Evolutionary conservation across 2,329 filamentous ascomycete species (phyloP), one percentile per base, ranked within the genome.

Genomic region (Leptographium lundbergii): DNA sequence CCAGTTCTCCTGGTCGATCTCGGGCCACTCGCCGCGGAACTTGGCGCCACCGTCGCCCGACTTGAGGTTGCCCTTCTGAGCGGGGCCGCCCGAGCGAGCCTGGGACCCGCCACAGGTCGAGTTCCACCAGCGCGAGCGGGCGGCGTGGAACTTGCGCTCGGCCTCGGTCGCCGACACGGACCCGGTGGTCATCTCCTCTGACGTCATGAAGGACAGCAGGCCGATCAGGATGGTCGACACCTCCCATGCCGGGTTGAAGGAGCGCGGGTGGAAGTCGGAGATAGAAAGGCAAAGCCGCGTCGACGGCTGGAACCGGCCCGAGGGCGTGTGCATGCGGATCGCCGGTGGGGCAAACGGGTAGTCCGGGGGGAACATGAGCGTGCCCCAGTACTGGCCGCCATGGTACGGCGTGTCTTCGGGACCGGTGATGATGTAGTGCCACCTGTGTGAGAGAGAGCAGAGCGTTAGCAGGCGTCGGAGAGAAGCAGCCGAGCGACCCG

Each of bases 261-360:
- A 92, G 72, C 95, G 95, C 4, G 94, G 94, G 70, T 99, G 94
- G 74, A 97, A 99, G 70, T 99, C 94, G 67, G 87, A 92, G 68
- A 99, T 99, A 69, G 89, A 95, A 54, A 99, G 86, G 69, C 94
- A 99, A 25, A 99, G 83, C 56, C 94, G 84, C 17, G 90, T 91
- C 1, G 88, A 94, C 2, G 91, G 90, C 71, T 96, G 90, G 75
- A 99, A 99, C 69, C 94, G 89, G 61, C 94, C 94, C 14, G 87
- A 92, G 1, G 94, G 94, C 0, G 94, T 99, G 77, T 97, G 94
- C 94, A 99, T 99, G 69, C 92, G 90, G 72, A 99, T 99, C 2
- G 94, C 91, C 5, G 94, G 94, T 36, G 94, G 94, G 14, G 91
- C 92, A 73, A 96, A 99, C 29, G 94, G 94, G 71, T 99, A 99